Base-by-base conservation (phyloP, 495 filamentous ascomycete species). In the Ramalina intermedia region DNA sequence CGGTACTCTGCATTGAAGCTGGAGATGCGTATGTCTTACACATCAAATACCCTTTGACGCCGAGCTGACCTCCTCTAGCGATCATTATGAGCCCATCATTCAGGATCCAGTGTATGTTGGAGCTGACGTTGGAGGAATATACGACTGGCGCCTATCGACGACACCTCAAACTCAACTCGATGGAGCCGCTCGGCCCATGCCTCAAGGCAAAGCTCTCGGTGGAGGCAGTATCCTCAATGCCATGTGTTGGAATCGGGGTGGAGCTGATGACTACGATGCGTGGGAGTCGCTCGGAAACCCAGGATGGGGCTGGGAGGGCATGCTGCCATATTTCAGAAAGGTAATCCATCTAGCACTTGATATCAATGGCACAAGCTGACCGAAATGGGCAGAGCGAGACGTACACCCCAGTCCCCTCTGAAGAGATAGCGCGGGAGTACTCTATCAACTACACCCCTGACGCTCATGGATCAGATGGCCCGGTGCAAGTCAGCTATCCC, bases 251-350 rank as follows among this genome's bases (percentile, higher is more conserved):
- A 64, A 64, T 24, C 56, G 62, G 35, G 62, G 62, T 11, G 51
- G 64, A 51, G 16, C 63, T 61, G 56, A 65, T 66, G 57, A 57
- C 37, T 79, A 73, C 50, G 73, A 83, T 52, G 62, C 69, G 2
- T 82, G 80, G 80, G 65, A 70, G 48, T 59, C 55, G 5, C 58
- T 81, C 3, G 79, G 81, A 2, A 81, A 80, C 54, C 64, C 69
- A 2, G 76, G 77, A n/a, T 84, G 80, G 80, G 71, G 66, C 48
- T 83, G 78, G 75, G 49, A 69, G 1, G 71, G 56, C 33, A 58
- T 84, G 20, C 55, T 77, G 18, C 74, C 76, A 1, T 84, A 83
- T 52, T 74, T 73, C 36, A 66, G 68, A 43, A 72, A 71, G 56
- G 57, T 53, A 17, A 6, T 14, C 14, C 1, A 9, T 12, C 29